A percentile compares a stretch with the other conserved stretches of the same genome.
Conservation (phyloP, 2,329 filamentous ascomycete species). For the Aspergillus brasiliensis region DNA sequence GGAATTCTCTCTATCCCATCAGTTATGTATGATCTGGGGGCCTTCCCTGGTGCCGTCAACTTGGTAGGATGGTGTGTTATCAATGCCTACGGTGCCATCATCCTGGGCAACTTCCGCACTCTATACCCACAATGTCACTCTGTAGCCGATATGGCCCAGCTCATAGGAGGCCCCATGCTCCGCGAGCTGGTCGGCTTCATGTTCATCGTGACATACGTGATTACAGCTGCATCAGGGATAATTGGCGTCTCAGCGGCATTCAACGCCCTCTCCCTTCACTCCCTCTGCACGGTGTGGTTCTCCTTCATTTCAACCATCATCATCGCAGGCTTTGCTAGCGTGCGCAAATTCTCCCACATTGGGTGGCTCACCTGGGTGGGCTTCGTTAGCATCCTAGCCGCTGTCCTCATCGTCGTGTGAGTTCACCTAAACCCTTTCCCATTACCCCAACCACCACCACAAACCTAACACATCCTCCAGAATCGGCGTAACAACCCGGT, state of each 20-base stretch:
- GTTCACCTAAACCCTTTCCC: neutral
- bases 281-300: conserved; percentile 62
- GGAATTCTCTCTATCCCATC: conserved; percentile 24
- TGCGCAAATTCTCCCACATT: conserved; percentile 63
- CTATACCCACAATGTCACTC: conserved; percentile 55
- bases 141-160: conserved; percentile 60
- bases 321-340: conserved; percentile 50
- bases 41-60: conserved; percentile 20
- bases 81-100: conserved; percentile 48
- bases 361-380: conserved; percentile 65
- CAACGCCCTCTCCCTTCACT: conserved; percentile 62
- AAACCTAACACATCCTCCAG: neutral
- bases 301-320: conserved; percentile 57
- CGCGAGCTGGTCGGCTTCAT: conserved; percentile 58
- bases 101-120: conserved; percentile 56
- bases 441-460: neutral
- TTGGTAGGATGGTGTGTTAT: conserved; percentile 31
- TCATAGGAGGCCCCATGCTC: conserved; percentile 55
- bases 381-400: conserved; percentile 60
- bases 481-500: conserved; percentile 58
- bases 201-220: conserved; percentile 61
- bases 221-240: conserved; percentile 60
- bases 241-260: conserved; percentile 61
- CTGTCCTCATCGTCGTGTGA: conserved; percentile 59
- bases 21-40: conserved; percentile 21